These are phyloP conservation scores for Ailanthus altissimus DNA, from an alignment of 345 rosid species.

Conservation along the genomic window DNA sequence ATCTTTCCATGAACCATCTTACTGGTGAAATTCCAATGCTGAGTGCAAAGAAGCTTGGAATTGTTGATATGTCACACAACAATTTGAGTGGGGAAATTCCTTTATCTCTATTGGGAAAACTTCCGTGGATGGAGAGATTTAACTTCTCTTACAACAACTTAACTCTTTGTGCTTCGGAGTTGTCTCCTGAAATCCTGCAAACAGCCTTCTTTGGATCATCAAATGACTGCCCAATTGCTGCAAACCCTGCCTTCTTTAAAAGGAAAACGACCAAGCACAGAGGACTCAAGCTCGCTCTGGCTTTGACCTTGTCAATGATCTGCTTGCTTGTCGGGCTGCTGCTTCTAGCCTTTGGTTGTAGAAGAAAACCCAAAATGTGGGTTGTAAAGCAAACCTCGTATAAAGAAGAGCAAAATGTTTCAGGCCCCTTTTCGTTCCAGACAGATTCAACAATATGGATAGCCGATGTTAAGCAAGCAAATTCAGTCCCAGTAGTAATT, in stretches of 20 bases:
- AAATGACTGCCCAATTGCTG: slow-evolving; percentile 88
- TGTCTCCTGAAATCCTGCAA: slow-evolving; percentile 45
- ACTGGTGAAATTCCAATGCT: slow-evolving; percentile 58
- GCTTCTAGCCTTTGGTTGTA: slow-evolving; percentile 68
- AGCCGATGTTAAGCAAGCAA: slow-evolving; percentile 91
- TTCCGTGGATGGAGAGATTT: slow-evolving; percentile 62
- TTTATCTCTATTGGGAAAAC: slow-evolving; percentile 47
- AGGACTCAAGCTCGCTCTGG: slow-evolving; percentile 66
- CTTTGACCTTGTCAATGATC: slow-evolving; percentile 63
- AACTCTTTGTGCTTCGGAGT: slow-evolving; percentile 60
- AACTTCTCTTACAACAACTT: slow-evolving; percentile 92
- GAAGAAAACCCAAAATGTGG: slow-evolving; percentile 56
- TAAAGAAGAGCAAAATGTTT: slow-evolving; percentile 72
- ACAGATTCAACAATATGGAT: slow-evolving; percentile 94
- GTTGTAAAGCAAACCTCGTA: slow-evolving; percentile 59
- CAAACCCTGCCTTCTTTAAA: slow-evolving; percentile 60
- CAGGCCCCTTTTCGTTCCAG: slow-evolving; percentile 88
- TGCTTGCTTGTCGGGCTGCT: slow-evolving; percentile 62
- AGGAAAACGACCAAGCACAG: slow-evolving; percentile 43
- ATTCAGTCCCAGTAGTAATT: slow-evolving; percentile 66
- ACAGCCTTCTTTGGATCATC: slow-evolving; percentile 62
- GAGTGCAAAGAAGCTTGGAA: slow-evolving; percentile 46
- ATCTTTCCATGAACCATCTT: slow-evolving; percentile 77
- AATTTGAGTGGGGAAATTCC: slow-evolving; percentile 86
- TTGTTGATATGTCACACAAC: slow-evolving; percentile 75